Base-by-base conservation (phyloP, 768 basidiomycete species). In the Xanthoconium stramineum region DNA sequence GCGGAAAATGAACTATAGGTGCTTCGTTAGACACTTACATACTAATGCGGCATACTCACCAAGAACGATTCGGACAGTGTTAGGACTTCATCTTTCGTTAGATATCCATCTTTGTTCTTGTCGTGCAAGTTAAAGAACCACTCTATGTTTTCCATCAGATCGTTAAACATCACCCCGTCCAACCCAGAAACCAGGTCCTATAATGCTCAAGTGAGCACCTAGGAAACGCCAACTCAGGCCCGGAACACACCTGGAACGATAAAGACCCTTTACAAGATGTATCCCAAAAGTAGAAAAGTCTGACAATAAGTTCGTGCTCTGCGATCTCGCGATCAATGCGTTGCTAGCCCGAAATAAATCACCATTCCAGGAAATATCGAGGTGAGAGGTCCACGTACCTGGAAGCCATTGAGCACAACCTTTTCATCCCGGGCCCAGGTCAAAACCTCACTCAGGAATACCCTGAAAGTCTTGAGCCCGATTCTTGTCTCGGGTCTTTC, bases 91-190 rank as follows among this genome's bases (percentile, higher is more conserved):
- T 98, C 96, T 72, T 96, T 98, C 3, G 94, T 95, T 58, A 99
- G 74, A 70, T 78, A 94, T 1, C 96, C 95, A 68, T 99, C 97
- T 63, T 93, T 93, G 71, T 99, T 90, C 73, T 95, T 95, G 74
- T 95, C 94, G 59, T 96, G 92, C 47, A 98, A 71, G 63, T 88
- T 89, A 75, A 98, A 98, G 75, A 98, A 96, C 96, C 96, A 99
- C 70, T 97, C 92, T 64, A 98, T 96, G 62, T 92, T 96, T 55
- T 94, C 91, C 97, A 98, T 98, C 61, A 99, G 75, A 70, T 98
- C 97, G 60, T 92, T 95, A 75, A 91, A 89, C 83, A 98, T 91
- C 44, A 97, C 90, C 3, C 88, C 88, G 62, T 97, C 88, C 47
- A 98, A 76, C 1, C 97, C 96, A 30, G 77, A 80, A 11, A 98